Base-by-base conservation (phyloP, 495 filamentous ascomycete species). In the Penicillium cinerascens region DNA sequence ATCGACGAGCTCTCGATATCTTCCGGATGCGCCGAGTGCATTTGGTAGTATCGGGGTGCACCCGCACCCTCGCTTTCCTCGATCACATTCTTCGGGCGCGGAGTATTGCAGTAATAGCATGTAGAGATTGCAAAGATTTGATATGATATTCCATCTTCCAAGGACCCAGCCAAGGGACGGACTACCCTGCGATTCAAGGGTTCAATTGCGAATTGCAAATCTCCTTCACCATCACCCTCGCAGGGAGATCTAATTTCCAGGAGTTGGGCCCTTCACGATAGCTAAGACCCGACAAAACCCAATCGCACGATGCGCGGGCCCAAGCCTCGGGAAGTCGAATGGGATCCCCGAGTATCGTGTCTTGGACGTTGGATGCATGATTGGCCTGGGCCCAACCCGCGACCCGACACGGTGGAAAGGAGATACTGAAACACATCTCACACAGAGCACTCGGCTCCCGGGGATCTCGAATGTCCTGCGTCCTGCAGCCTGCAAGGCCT, bases 401-500 rank as follows among this genome's bases (percentile, higher is more conserved):
- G 39, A 20, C 23, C 56, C 49, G 40, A 55, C 36, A 39, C 37
- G 36, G 21, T n/a, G 42, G 38, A 43, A 13, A 52, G 16, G 17
- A 36, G 42, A 23, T 15, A 56, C 18, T 61, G 58, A 61, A 61
- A 61, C 58, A 52, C 16, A 1, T 17, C 13, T 39, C 45, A 18
- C 16, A 11, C 23, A n/a, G 52, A 29, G 22, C 37, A 52, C n/a
- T n/a, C n/a, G n/a, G 52, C 23, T 51, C 46, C 49, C 41, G 46
- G 35, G 20, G 51, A 59, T 54, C 51, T 51, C 11, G 23, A 33
- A 52, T 45, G 40, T 11, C 18, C 50, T 59, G 59, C 56, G 40
- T 11, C 18, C 50, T 59, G 59, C 56, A 52, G 36, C 10, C 60
- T 64, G 63, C 60, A 66, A 66, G 63, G 63, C 57, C 64, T 60